Evolutionary conservation across 805 yeast species (phyloP), one percentile per base, ranked within the genome.

Genomic region (Candida dendrica): DNA sequence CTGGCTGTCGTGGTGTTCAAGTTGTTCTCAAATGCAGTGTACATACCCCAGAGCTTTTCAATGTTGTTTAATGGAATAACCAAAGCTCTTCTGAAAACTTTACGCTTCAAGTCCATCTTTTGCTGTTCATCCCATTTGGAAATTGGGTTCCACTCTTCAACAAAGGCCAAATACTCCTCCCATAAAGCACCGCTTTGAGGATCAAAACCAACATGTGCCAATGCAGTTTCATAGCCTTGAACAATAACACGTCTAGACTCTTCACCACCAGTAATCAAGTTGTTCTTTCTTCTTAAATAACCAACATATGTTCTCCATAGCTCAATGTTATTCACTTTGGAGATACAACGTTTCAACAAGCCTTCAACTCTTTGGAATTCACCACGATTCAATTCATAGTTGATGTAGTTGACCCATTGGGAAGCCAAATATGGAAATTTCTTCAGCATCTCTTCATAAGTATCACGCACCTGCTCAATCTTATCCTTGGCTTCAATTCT

Each of bases 61-160:
- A 91, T 65, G 45, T 79, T 77, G 39, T 74, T 73, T 22, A 86
- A 70, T 4, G 98, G 98, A n/a, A 79, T 71, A n/a, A 74, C 67
- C 16, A 89, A 69, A 48, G 84, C 78, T 44, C 75, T 75, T 49
- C 83, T 77, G 60, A 82, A 87, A 4, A 84, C 71, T 47, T 79
- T 80, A 52, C 98, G 72, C 37, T 84, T 75, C 53, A 81, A 67
- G 53, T 87, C 96, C 53, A 75, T 72, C 48, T 85, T 82, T 51
- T 84, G 90, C 56, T 84, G 89, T 48, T 78, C 82, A 56, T 91
- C 98, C 84, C 91, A 87, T 36, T 81, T 77, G 30, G 81, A 78
- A 15, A 77, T 71, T 3, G 95, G 90, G 38, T 78, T 79, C 91
- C 93, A 85, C 29, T 75, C 67, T 48, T 79, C 81, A 47, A 89